Evolutionary conservation across 176 grass and related monocot species (phyloP), one percentile per base, ranked within the genome.

Genomic region (Oryza nivara): DNA sequence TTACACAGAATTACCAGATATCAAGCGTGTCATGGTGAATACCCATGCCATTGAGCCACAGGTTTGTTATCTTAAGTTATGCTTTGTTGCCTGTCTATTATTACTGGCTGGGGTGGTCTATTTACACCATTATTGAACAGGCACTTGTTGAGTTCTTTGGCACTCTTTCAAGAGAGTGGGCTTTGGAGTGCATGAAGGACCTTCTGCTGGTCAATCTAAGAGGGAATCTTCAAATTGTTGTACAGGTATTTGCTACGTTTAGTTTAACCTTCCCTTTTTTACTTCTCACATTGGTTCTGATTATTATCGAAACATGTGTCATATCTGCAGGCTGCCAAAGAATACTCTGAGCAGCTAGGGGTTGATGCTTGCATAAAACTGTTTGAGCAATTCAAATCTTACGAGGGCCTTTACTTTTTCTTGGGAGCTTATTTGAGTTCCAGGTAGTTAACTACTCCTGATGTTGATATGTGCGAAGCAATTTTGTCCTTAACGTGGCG

Each of bases 361-460:
- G 89, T 90, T n/a, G 87, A 95, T 10, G 84, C 82, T 66, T 98
- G 96, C 84, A 93, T 98, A 69, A 98, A 98, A 77, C 81, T 98
- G 23, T 98, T 98, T 83, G 96, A 98, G 78, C 96, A 98, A 84
- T 98, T 98, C 86, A 95, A 98, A 92, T 95, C 96, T 77, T 98
- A 93, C 15, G 96, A 98, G 87, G 96, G 96, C 70, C 91, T 98
- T 9, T 98, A 98, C 93, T 95, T 95, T 70, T 95, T 98, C 89
- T 89, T 98, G 89, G 96, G 96, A 73, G 91, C 93, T 34, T 98
- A 95, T 86, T 67, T 98, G 80, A 98, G 96, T 64, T 98, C 96
- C 79, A 98, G 91, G 95, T 98, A 95, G 3, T 79, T 79, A 36
- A 36, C 4, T 36, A 36, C 22, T 86, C 80, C 77, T 65, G 16